These are phyloP conservation scores for Aspergillus sp. DNA, from an alignment of 2,329 filamentous ascomycete species.

Conservation along the genomic window DNA sequence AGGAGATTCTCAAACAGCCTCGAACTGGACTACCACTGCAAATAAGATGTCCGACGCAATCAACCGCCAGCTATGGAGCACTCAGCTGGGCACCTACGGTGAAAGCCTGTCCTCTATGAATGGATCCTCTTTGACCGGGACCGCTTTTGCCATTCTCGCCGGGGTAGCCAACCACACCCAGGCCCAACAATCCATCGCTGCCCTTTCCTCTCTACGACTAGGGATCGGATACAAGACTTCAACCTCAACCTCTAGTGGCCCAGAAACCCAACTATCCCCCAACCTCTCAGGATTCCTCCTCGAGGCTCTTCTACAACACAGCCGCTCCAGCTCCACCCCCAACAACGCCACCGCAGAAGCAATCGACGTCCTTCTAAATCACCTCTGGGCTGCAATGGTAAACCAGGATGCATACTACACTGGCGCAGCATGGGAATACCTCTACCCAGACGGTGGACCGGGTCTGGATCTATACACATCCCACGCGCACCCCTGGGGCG, in stretches of 20 bases:
- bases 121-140: constrained; percentile 4
- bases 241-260: constrained; percentile 11
- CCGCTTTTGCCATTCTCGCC: constrained; percentile 6
- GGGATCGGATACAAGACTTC: constrained; percentile 33
- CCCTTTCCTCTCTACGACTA: constrained; percentile 25
- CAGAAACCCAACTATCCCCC: constrained; percentile 34
- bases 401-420: constrained; percentile 29
- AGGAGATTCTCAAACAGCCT: constrained; percentile 3
- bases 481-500: constrained; percentile 42
- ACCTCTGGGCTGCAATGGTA: constrained; percentile 42
- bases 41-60: constrained; percentile 4
- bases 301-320: constrained; percentile 25
- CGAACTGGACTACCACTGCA: not conserved
- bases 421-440: constrained; percentile 45
- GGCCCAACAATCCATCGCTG: constrained; percentile 22
- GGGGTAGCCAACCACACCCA: constrained; percentile 24
- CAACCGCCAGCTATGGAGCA: constrained; percentile 9
- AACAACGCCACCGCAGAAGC: constrained; percentile 19
- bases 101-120: constrained; percentile 1
- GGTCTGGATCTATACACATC: constrained; percentile 41
- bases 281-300: constrained; percentile 46
- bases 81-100: constrained; percentile 3
- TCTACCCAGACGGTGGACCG: constrained; percentile 33
- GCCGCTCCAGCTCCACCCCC: not conserved
- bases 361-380: constrained; percentile 27